Evolutionary conservation across 2,329 filamentous ascomycete genomes (phyloP).

Genomic region (Periglandula ipomoeae): DNA sequence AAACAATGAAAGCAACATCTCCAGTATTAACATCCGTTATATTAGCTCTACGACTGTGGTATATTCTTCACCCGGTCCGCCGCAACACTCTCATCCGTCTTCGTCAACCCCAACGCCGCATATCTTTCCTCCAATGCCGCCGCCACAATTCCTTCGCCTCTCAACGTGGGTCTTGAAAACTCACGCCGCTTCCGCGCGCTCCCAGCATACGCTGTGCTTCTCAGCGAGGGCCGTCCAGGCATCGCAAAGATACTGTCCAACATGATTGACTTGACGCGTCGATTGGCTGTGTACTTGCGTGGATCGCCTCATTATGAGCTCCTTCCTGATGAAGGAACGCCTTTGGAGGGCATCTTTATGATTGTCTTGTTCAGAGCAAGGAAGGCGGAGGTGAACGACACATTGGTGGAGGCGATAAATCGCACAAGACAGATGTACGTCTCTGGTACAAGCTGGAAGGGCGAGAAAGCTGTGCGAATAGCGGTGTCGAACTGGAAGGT

Average conservation of each 20-base stretch:
- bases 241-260: constrained; percentile 55
- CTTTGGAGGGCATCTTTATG: constrained; percentile 53
- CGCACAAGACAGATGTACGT: too few relatives aligned
- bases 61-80: constrained; percentile 58
- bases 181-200: constrained; percentile 83
- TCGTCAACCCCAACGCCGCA: constrained; percentile 76
- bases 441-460: constrained; percentile 73
- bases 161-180: constrained; percentile 76
- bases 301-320: too few relatives aligned
- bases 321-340: too few relatives aligned
- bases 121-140: too few relatives aligned
- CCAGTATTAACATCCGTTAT: too few relatives aligned
- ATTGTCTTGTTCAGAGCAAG: constrained; percentile 70
- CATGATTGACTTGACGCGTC: too few relatives aligned
- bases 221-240: constrained; percentile 63
- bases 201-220: too few relatives aligned
- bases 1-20: too few relatives aligned
- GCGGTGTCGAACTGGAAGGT: constrained; percentile 82
- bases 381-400: constrained; percentile 47
- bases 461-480: constrained; percentile 65
- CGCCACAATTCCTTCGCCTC: too few relatives aligned
- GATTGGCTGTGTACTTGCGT: too few relatives aligned
- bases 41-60: too few relatives aligned
- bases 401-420: constrained; percentile 58
- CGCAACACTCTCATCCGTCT: constrained; percentile 51